A percentile compares a stretch with the other conserved stretches of the same genome.
Conservation (phyloP, 306 rosid genomes). For the Prinsepia uniflora region DNA sequence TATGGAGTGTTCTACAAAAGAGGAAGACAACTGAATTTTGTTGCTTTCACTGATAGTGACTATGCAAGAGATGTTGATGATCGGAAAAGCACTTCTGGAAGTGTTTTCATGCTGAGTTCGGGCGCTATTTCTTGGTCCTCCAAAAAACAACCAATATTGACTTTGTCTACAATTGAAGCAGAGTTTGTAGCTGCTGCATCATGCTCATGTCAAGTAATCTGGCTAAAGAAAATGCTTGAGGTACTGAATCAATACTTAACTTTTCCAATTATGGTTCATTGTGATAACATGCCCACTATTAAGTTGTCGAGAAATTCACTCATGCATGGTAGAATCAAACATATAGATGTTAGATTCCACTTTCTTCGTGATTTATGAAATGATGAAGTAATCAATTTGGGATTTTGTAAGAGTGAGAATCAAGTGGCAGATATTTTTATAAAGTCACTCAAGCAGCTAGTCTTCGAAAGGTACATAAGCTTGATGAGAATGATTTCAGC, state of each 20-base stretch:
- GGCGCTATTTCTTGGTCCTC: not conserved
- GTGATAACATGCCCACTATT: not conserved
- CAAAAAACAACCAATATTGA: not conserved
- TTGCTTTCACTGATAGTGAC: not conserved
- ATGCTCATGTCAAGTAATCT: not conserved
- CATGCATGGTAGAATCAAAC: not conserved
- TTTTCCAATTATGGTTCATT: not conserved
- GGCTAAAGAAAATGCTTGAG: not conserved
- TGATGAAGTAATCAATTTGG: not conserved
- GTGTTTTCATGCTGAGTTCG: not conserved
- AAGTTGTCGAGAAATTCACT: not conserved
- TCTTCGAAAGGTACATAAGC: not conserved
- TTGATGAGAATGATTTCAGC: not conserved
- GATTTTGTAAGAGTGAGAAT: not conserved
- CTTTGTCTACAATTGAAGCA: not conserved
- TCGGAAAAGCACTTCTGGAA: not conserved
- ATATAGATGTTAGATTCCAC: not conserved
- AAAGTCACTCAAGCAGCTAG: not conserved
- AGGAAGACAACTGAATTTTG: not conserved
- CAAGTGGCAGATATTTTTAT: not conserved
- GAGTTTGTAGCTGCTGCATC: not conserved
- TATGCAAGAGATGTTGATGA: not conserved
- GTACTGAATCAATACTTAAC: accelerated
- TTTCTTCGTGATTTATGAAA: not conserved
- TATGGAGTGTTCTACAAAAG: not conserved